A percentile compares a stretch with the other conserved stretches of the same genome.
Conservation (phyloP, 2,329 filamentous ascomycete species). For the Emergomyces africanus region DNA sequence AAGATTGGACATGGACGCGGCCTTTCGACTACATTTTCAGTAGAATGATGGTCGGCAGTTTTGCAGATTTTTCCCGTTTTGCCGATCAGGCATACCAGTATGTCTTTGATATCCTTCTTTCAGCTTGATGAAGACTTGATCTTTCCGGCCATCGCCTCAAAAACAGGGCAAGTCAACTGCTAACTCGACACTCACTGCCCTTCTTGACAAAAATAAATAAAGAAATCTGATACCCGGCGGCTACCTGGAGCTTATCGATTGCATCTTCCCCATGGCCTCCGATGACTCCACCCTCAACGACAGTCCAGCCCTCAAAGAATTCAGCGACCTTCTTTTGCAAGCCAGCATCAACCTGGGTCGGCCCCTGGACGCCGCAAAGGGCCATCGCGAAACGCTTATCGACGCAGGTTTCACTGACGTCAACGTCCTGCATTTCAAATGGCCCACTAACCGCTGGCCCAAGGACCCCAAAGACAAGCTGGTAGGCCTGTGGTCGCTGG, state of each 20-base stretch:
- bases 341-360: constrained; percentile 10
- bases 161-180: background rate
- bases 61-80: constrained; percentile 28
- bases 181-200: background rate
- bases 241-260: constrained; percentile 33
- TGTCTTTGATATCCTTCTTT: background rate
- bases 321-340: constrained; percentile 12
- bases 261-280: constrained; percentile 16
- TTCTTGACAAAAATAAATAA: background rate
- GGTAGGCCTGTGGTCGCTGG: constrained; percentile 8
- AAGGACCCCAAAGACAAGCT: constrained; percentile 11
- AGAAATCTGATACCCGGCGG: constrained; percentile 29
- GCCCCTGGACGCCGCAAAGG: constrained; percentile 6
- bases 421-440: constrained; percentile 6
- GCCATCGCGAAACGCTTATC: constrained; percentile 6
- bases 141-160: background rate
- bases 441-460: constrained; percentile 12
- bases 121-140: background rate
- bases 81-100: constrained; percentile 25
- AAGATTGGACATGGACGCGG: constrained; percentile 27
- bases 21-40: constrained; percentile 30
- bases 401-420: constrained; percentile 1
- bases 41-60: constrained; percentile 28
- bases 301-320: constrained; percentile 14
- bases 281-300: constrained; percentile 16